Conservation (phyloP, 2,329 filamentous ascomycete species). For the Acrocalymma vagum region DNA sequence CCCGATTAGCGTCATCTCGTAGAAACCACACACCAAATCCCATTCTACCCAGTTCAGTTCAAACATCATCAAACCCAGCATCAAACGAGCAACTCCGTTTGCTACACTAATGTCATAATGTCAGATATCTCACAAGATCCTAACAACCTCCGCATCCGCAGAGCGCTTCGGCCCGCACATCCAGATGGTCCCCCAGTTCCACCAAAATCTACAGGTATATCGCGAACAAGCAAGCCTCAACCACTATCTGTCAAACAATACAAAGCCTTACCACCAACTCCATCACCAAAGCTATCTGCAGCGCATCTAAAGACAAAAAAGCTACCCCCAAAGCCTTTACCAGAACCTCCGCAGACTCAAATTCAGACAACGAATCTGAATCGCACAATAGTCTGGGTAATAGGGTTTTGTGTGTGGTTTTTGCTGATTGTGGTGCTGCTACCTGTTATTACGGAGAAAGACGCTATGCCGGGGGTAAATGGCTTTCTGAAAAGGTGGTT, state of each 20-base stretch:
- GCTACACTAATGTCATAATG: slow-evolving; percentile 3
- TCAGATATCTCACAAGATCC: background rate
- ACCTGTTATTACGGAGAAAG: slow-evolving; percentile 34
- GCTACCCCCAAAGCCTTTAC: slow-evolving; percentile 27
- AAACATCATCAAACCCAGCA: too few species aligned
- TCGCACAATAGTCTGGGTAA: slow-evolving; percentile 20
- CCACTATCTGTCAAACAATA: too few species aligned
- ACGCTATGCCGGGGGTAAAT: slow-evolving; percentile 38
- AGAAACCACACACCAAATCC: too few species aligned
- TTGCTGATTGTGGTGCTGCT: slow-evolving; percentile 31
- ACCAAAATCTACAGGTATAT: too few species aligned
- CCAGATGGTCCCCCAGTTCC: slow-evolving; percentile 4
- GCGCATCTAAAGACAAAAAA: too few species aligned
- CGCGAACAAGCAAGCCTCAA: background rate
- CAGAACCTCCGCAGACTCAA: slow-evolving; percentile 10
- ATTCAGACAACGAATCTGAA: slow-evolving; percentile 1
- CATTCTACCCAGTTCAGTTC: too few species aligned
- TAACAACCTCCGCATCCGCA: slow-evolving; percentile 4
- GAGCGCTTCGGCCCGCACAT: background rate
- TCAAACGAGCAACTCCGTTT: too few species aligned
- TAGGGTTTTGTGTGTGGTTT: slow-evolving; percentile 30
- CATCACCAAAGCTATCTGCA: too few species aligned
- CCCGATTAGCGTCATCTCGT: too few species aligned
- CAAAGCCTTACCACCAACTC: too few species aligned
- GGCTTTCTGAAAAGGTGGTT: slow-evolving; percentile 20